Evolutionary conservation across 163 green algal genomes (phyloP).

Genomic region (Scenedesmus sp.): DNA sequence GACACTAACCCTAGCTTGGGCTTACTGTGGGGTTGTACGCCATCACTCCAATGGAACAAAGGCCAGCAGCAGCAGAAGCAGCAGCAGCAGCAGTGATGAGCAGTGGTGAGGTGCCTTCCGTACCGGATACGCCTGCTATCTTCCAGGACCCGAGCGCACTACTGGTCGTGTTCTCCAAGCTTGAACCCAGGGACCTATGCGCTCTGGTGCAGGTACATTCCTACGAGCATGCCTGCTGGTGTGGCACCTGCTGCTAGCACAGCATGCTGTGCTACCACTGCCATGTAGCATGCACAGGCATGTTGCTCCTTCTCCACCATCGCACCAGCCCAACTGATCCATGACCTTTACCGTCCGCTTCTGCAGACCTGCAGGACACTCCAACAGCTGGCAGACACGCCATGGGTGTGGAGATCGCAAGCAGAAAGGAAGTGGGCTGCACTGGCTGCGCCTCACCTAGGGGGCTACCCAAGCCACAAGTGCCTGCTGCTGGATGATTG

Average conservation of each 20-base stretch:
- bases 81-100: neutral
- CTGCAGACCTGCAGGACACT: neutral
- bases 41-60: neutral
- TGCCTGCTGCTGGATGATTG: conserved; percentile 23
- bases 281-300: neutral
- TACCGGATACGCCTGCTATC: neutral
- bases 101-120: neutral
- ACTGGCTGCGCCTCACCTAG: neutral
- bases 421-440: neutral
- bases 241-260: neutral
- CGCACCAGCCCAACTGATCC: neutral
- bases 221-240: neutral
- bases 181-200: neutral
- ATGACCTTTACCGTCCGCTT: neutral
- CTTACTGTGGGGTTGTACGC: neutral
- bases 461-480: neutral
- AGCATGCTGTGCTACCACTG: neutral
- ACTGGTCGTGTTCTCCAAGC: neutral
- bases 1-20: too few species aligned
- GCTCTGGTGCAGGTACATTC: neutral
- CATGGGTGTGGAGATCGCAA: neutral
- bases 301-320: neutral
- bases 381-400: neutral
- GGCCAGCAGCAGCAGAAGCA: neutral
- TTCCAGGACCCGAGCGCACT: neutral